phyloP scores from a whole-genome alignment of 495 filamentous ascomycete species.

The Hyaloscypha variabilis region DNA sequence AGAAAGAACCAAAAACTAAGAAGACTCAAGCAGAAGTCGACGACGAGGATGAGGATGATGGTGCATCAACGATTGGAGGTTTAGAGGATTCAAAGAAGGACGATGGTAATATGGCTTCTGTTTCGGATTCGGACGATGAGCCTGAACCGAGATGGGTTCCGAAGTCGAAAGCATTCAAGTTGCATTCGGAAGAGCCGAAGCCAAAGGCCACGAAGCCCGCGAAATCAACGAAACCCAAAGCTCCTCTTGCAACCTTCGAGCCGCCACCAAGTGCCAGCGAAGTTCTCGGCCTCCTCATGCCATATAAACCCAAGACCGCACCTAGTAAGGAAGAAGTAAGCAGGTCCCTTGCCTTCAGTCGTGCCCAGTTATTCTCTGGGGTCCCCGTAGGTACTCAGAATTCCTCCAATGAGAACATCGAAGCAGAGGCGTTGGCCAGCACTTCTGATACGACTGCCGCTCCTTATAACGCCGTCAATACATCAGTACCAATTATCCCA shows the following conservation, averaged over 20 bases:
- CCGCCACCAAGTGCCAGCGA: too few species aligned
- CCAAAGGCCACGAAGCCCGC: conserved; percentile 1
- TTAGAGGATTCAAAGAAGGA: background rate
- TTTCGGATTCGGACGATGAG: too few species aligned
- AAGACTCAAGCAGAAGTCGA: background rate
- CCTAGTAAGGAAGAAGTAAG: too few species aligned
- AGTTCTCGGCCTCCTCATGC: too few species aligned
- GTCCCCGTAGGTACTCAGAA: background rate
- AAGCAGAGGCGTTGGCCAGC: background rate
- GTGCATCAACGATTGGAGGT: background rate
- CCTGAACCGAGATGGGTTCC: too few species aligned
- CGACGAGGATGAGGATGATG: background rate
- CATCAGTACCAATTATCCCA: background rate
- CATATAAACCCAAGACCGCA: background rate
- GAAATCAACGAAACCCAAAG: too few species aligned
- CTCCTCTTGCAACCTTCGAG: background rate
- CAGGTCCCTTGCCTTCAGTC: too few species aligned
- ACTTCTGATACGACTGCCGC: background rate
- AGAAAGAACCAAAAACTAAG: background rate
- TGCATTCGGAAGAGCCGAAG: too few species aligned
- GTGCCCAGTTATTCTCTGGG: too few species aligned
- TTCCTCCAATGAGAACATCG: background rate
- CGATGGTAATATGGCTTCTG: too few species aligned
- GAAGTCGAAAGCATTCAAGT: too few species aligned
- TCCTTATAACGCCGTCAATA: background rate